These are phyloP conservation scores for Populus pruinosa DNA, from an alignment of 345 rosid species.

Conservation along the genomic window DNA sequence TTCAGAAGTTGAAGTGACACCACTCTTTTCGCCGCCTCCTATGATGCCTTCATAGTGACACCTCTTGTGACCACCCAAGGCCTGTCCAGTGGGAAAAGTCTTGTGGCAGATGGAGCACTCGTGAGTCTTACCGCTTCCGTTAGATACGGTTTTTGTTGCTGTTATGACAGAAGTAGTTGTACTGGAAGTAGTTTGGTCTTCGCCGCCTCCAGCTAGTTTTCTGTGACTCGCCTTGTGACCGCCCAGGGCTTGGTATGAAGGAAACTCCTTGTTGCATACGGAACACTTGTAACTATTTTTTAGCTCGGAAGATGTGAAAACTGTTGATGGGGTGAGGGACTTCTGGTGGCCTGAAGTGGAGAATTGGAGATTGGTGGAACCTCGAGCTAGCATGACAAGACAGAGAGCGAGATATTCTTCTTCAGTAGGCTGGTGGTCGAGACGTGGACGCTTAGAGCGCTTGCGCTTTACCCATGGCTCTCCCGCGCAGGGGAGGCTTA, in stretches of 20 bases:
- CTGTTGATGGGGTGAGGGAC: neutral
- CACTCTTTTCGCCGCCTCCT: constrained; percentile 22
- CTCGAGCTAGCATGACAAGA: constrained; percentile 43
- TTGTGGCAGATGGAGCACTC: constrained; percentile 31
- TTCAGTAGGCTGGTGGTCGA: constrained; percentile 29
- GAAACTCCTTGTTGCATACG: constrained; percentile 22
- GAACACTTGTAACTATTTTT: constrained; percentile 18
- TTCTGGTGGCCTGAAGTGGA: neutral
- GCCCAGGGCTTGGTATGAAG: constrained; percentile 29
- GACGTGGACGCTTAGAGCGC: constrained; percentile 37
- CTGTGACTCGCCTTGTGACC: constrained; percentile 34
- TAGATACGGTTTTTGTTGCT: neutral
- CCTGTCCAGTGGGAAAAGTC: constrained; percentile 30
- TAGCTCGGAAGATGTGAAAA: neutral
- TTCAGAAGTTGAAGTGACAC: constrained; percentile 12
- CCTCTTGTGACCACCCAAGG: constrained; percentile 58
- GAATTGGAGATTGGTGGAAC: constrained; percentile 1
- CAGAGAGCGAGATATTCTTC: constrained; percentile 46
- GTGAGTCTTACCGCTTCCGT: constrained; percentile 15
- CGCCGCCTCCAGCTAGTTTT: constrained; percentile 11
- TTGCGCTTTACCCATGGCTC: constrained; percentile 45
- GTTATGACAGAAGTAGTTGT: neutral
- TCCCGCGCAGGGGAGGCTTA: neutral
- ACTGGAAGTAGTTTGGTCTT: constrained; percentile 8
- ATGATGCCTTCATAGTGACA: constrained; percentile 25